Evolutionary conservation across 805 yeast genomes (phyloP).

Genomic region (Teunomyces pallodes): DNA sequence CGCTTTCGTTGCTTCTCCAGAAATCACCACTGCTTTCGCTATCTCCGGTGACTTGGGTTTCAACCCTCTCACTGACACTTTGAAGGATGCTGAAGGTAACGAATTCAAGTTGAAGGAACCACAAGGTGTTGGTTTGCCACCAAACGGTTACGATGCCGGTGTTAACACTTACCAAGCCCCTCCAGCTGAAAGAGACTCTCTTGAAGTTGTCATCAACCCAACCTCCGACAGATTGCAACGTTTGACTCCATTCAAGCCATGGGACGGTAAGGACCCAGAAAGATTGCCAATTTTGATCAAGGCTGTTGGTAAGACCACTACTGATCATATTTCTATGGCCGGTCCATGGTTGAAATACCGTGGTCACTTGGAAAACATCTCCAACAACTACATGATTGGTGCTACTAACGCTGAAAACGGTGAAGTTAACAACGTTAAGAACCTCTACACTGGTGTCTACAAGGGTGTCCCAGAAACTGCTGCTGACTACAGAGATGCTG

Average conservation of each 20-base stretch:
- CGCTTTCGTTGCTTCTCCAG: constrained; percentile 97
- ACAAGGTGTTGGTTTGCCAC: constrained; percentile 86
- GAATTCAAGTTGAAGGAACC: constrained; percentile 89
- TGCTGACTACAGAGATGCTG: constrained; percentile 88
- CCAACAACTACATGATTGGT: constrained; percentile 99
- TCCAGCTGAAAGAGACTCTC: constrained; percentile 78
- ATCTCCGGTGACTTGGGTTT: constrained; percentile 94
- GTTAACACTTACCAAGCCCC: constrained; percentile 96
- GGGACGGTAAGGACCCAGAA: constrained; percentile 94
- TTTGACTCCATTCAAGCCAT: constrained; percentile 88
- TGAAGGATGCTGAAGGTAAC: constrained; percentile 84
- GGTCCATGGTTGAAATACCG: constrained; percentile 99
- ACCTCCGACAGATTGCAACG: constrained; percentile 93
- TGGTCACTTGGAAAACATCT: constrained; percentile 98
- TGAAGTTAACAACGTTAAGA: constrained; percentile 88
- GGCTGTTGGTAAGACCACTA: constrained; percentile 96
- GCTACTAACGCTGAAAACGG: constrained; percentile 96
- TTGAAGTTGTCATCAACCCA: constrained; percentile 78
- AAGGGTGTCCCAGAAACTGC: constrained; percentile 97
- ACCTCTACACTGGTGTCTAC: constrained; percentile 88
- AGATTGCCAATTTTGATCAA: constrained; percentile 92
- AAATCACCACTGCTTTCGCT: constrained; percentile 91
- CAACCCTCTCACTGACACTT: constrained; percentile 91
- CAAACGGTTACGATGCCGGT: constrained; percentile 88
- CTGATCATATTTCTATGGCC: constrained; percentile 99